Base-by-base conservation (phyloP, 1,284 basidiomycete genomes). In the Agroathelia rolfsii region DNA sequence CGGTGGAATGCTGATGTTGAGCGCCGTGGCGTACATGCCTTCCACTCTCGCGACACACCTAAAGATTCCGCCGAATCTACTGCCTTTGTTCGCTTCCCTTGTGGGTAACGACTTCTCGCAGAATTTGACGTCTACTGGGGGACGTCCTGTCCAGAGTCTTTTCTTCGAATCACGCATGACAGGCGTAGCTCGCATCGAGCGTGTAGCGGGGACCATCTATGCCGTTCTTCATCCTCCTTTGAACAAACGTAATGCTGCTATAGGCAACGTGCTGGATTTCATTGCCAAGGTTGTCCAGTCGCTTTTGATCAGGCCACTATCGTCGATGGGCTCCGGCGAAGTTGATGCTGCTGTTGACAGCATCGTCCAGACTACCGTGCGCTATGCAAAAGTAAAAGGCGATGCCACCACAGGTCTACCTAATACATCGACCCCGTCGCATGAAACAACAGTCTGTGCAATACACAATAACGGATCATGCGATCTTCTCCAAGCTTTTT, bases 31-130 rank as follows among this genome's bases (percentile, higher is more conserved):
- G 8, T 88, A 80, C 48, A 69, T 66, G 12, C 81, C 86, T 0
- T 48, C 61, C 2, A 48, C 57, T 0, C 68, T 92, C 12, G 79
- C 86, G 2, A 52, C 61, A 1, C 69, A 81, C 38, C 56, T 93
- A 2, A 64, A 75, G 21, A 55, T 92, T 3, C 79, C 87, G 0
- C 56, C 73, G 0, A 68, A 75, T 0, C 66, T 88, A 30, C 69
- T 94, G 12, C 87, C 90, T 1, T 66, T 94, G 7, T 63, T 94
- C n/a, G 86, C 80, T 7, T 78, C 86, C 2, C 60, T 94, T 2
- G 71, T 87, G 6, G 90, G 90, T 18, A 93, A 92, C 51, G 90
- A 94, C 53, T 88, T 79, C 48, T 68, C 77, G 0, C 70, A 52
- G 48, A 66, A 52, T 42, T 62, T 58, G 16, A 56, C 53, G 34